Conservation (phyloP, 768 basidiomycete genomes). For the Russula sp. region DNA sequence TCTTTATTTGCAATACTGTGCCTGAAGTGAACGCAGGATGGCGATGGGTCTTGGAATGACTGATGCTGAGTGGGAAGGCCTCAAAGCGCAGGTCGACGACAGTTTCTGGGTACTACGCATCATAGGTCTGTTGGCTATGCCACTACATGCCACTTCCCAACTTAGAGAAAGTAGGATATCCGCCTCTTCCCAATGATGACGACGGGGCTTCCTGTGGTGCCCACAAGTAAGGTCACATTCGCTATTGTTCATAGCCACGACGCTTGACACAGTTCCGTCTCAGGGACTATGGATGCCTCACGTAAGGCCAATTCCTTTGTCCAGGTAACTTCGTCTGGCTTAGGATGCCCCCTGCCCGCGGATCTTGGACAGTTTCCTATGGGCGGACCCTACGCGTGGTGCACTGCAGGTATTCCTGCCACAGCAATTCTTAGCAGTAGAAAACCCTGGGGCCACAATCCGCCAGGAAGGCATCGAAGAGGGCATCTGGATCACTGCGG, state of each 20-base stretch:
- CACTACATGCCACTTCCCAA: background rate
- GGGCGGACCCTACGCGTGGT: slow-evolving; percentile 69
- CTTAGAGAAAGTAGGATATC: slow-evolving; percentile 53
- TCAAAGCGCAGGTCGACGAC: slow-evolving; percentile 67
- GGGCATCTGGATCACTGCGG: slow-evolving; percentile 73
- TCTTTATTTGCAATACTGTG: background rate
- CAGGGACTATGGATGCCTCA: slow-evolving; percentile 88
- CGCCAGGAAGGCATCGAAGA: slow-evolving; percentile 48
- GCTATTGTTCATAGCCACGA: background rate
- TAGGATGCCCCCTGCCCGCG: slow-evolving; percentile 6
- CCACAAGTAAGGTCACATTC: slow-evolving; percentile 53
- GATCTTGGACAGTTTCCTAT: slow-evolving; percentile 57
- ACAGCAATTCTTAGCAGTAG: slow-evolving; percentile 31
- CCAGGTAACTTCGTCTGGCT: background rate
- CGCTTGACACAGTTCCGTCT: background rate
- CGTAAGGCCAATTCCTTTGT: slow-evolving; percentile 38
- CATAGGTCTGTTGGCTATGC: slow-evolving; percentile 44
- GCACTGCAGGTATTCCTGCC: slow-evolving; percentile 78
- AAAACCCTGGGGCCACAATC: slow-evolving; percentile 29
- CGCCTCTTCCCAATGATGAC: slow-evolving; percentile 69
- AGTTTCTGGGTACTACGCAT: slow-evolving; percentile 88
- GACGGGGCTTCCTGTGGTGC: slow-evolving; percentile 87
- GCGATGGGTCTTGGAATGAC: slow-evolving; percentile 71
- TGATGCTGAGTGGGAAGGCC: slow-evolving; percentile 55
- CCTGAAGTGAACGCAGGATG: slow-evolving; percentile 46